Base-by-base conservation (phyloP, 225 moss, liverwort and hornwort genomes). In the Marchantia paleacea region DNA sequence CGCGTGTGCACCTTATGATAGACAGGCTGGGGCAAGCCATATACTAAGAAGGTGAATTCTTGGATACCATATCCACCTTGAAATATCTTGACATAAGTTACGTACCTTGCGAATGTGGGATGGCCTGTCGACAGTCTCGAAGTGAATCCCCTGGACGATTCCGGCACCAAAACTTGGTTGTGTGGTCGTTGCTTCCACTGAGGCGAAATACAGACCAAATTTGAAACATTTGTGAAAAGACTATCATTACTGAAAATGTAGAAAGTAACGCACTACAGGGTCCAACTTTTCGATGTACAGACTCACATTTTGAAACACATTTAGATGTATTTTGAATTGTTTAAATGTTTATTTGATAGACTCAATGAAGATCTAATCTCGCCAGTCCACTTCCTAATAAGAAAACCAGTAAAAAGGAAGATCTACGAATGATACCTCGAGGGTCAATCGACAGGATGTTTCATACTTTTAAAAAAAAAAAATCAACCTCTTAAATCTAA, bases 91-190 rank as follows among this genome's bases (percentile, higher is more conserved):
- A 19, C 19, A 57, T 57, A 12, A 57, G 30, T 18, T 20, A 47
- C 64, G 73, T 85, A 90, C 97, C 97, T 91, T 97, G 97, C 52
- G 90, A 88, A 75, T 99, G 97, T 49, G 90, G 83, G 71, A 88
- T 90, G 72, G 85, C 90, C 73, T 99, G 95, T 82, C 90, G 88
- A 84, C 90, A 91, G 81, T 93, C 97, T 75, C 93, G 83, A 75
- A 95, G 90, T 25, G 91, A 93, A 86, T 99, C 97, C 64, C 97
- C 97, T 80, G 97, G 97, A 76, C 95, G 95, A 83, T 99, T 95
- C 48, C 97, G 94, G 80, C 97, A 99, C 97, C 97, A 99, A 78
- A 99, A 99, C 78, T 95, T 99, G 20, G 97, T 99, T 25, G 97
- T 99, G 83, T 99, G 95, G 82, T 99, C 97, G 71, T 99, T 95